A percentile compares a stretch with the other conserved stretches of the same genome.
phyloP scores from a whole-genome alignment of 441 rosid genomes.

The Dalechampia spathulata region DNA sequence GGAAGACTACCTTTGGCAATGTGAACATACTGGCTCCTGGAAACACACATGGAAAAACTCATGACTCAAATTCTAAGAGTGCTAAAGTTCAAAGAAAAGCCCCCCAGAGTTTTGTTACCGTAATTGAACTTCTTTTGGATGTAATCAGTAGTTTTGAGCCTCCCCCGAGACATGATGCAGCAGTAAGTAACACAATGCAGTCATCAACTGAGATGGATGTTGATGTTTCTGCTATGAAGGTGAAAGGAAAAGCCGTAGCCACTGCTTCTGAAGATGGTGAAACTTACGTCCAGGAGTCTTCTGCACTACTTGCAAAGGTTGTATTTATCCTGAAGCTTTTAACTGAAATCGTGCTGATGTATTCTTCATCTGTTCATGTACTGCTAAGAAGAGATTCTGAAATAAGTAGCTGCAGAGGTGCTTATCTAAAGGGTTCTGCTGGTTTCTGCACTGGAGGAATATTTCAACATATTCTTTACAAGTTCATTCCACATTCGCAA shows the following conservation, averaged over 20 bases:
- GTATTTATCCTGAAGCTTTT: constrained; percentile 89
- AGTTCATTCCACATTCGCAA: constrained; percentile 63
- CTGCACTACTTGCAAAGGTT: constrained; percentile 78
- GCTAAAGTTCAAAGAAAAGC: constrained; percentile 67
- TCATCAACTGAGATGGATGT: constrained; percentile 79
- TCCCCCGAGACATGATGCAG: constrained; percentile 50
- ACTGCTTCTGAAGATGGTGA: constrained; percentile 51
- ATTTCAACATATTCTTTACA: constrained; percentile 79
- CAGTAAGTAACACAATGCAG: constrained; percentile 25
- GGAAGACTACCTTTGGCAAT: constrained; percentile 46
- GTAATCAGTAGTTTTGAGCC: constrained; percentile 61
- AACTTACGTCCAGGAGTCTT: constrained; percentile 46
- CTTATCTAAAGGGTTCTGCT: constrained; percentile 46
- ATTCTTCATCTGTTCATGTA: constrained; percentile 74
- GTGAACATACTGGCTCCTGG: constrained; percentile 32
- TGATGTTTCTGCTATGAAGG: constrained; percentile 71
- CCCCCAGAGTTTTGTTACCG: constrained; percentile 77
- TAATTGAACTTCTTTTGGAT: constrained; percentile 91
- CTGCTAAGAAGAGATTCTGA: constrained; percentile 84
- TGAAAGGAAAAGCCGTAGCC: constrained; percentile 90
- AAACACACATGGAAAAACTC: constrained; percentile 36
- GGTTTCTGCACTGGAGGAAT: constrained; percentile 49
- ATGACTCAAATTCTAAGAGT: constrained; percentile 58
- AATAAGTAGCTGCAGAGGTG: constrained; percentile 47
- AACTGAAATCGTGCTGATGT: constrained; percentile 86